A percentile compares a stretch with the other conserved stretches of the same genome.
phyloP scores from a whole-genome alignment of 495 filamentous ascomycete species.

The Chaetomidium leptoderma region DNA sequence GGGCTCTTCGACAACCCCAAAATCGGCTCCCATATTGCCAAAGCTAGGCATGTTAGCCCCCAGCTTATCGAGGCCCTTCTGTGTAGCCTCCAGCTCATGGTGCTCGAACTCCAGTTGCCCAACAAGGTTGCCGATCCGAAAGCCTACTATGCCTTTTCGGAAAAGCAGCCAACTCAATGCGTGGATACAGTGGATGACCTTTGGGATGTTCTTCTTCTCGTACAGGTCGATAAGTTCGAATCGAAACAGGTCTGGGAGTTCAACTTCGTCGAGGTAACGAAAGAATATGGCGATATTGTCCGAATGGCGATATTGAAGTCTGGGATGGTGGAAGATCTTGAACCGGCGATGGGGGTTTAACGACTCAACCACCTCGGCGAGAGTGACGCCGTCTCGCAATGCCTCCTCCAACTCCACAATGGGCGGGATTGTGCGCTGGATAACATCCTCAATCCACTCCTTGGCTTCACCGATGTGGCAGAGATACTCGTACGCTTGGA shows the following conservation, averaged over 20 bases:
- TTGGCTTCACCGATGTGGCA: slow-evolving; percentile 99
- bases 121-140: slow-evolving; percentile 96
- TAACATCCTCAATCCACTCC: slow-evolving; percentile 97
- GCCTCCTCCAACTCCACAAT: slow-evolving; percentile 97
- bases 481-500: slow-evolving; percentile 97
- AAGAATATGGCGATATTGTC: slow-evolving; percentile 97
- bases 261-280: slow-evolving; percentile 84
- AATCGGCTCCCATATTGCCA: slow-evolving; percentile 91
- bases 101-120: slow-evolving; percentile 97
- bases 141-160: slow-evolving; percentile 88
- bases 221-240: slow-evolving; percentile 98
- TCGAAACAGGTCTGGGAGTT: slow-evolving; percentile 93
- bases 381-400: slow-evolving; percentile 84
- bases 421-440: slow-evolving; percentile 81
- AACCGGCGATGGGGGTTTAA: slow-evolving; percentile 69
- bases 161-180: slow-evolving; percentile 93
- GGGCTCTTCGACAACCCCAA: slow-evolving; percentile 66
- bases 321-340: slow-evolving; percentile 78
- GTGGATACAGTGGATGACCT: slow-evolving; percentile 98
- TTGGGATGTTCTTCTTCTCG: slow-evolving; percentile 99
- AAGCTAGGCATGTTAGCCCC: slow-evolving; percentile 97
- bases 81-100: slow-evolving; percentile 92
- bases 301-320: slow-evolving; percentile 90
- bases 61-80: slow-evolving; percentile 92
- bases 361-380: slow-evolving; percentile 93